Base-by-base conservation (phyloP, 306 rosid species). In the Cucumis cinereus region DNA sequence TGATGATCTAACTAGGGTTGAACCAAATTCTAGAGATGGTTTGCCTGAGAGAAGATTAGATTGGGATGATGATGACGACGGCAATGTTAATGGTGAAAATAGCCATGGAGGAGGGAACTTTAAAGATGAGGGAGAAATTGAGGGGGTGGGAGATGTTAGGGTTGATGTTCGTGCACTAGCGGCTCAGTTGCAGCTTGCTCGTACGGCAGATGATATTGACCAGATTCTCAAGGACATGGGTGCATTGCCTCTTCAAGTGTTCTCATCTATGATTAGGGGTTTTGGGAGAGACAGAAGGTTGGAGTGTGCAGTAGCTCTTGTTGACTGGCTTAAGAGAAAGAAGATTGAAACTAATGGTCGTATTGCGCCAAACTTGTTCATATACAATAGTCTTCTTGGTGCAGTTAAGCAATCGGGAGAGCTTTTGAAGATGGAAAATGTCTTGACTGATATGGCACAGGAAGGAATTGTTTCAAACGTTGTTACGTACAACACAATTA, bases 311-410 rank as follows among this genome's bases (percentile, higher is more conserved):
- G 55, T 89, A 78, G 82, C 91, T 84, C 82, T 89, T 80, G 84
- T 88, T n/a, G 80, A 84, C 40, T 92, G 97, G 96, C 86, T 94
- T 80, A 92, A 92, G 88, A 94, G 84, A 83, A 90, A 85, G 83
- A 89, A 83, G 76, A 74, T 41, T 19, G 91, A 92, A 82, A 86
- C 84, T 16, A 54, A 83, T 76, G 96, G 92, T 43, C 60, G 79
- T 19, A 81, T 89, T 76, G 72, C 85, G 9, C 96, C 93, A 20
- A 94, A 92, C 62, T 79, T 94, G 76, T 92, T 88, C 83, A 90
- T 89, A 69, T 90, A 92, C 84, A 94, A 94, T 61, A 77, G 88
- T 83, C 81, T 90, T 8, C 85, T 94, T 75, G 93, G 98, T 73
- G 98, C 93, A 3, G 86, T 92, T 63, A 92, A 94, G 87, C 96